Percentiles rank a stretch among this genome's conserved stretches.
Conservation (phyloP, 208 protist genomes). For the Trypanosoma conorhini region DNA sequence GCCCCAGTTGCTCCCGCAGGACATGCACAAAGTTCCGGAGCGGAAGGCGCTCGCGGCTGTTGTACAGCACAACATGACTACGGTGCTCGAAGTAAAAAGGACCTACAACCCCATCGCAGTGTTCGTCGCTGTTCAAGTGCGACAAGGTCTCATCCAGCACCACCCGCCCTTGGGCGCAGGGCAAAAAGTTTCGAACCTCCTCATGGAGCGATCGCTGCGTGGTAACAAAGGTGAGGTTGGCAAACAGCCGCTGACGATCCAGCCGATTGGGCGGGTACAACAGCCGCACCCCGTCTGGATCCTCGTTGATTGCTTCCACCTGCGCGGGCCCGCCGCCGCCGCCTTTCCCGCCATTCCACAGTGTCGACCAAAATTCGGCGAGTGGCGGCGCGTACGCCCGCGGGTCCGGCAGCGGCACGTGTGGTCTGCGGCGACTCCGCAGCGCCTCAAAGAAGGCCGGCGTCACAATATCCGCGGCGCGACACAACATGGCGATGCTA, state of each 20-base stretch:
- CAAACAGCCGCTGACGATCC: constrained; percentile 48
- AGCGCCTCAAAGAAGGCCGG: constrained; percentile 60
- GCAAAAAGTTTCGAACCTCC: constrained; percentile 52
- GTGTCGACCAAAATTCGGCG: constrained; percentile 9
- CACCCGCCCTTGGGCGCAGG: constrained; percentile 43
- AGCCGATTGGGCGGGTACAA: constrained; percentile 33
- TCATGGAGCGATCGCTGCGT: constrained; percentile 62
- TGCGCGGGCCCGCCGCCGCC: neutral
- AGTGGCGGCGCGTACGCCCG: constrained; percentile 2
- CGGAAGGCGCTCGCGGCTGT: constrained; percentile 44
- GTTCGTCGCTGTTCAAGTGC: constrained; percentile 10
- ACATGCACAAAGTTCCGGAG: constrained; percentile 36
- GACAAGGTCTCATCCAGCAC: constrained; percentile 46
- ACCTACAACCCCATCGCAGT: constrained; percentile 19
- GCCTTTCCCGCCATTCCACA: neutral
- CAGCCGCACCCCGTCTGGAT: constrained; percentile 7
- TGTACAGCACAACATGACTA: constrained; percentile 61
- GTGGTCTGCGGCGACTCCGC: constrained; percentile 35
- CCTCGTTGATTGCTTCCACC: neutral
- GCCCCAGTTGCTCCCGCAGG: constrained; percentile 35
- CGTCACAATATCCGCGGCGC: constrained; percentile 54
- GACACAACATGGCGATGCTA: constrained; percentile 61
- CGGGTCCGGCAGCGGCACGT: constrained; percentile 20
- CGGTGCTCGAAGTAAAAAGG: constrained; percentile 44
- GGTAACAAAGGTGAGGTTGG: constrained; percentile 53